Percentiles rank a stretch among this genome's conserved stretches.
phyloP scores from a whole-genome alignment of 345 rosid species.

The Angophora floribunda region DNA sequence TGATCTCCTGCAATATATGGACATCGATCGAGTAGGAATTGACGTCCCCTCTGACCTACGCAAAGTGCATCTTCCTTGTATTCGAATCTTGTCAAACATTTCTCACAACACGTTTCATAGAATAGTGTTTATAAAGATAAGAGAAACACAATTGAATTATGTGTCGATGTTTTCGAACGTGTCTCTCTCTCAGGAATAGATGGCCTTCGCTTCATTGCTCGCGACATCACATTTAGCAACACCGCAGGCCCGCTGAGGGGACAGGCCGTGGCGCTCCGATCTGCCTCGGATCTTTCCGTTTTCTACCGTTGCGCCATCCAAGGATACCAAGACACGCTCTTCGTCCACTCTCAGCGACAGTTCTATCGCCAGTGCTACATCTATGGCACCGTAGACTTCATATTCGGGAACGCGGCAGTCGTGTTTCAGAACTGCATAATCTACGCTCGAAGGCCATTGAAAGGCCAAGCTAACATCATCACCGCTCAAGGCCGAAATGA shows the following conservation, averaged over 20 bases:
- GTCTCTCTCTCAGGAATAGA: background rate
- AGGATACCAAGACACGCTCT: constrained; percentile 57
- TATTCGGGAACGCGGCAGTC: constrained; percentile 57
- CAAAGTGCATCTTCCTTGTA: background rate
- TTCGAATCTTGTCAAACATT: background rate
- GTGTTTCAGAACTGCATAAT: constrained; percentile 55
- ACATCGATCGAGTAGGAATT: background rate
- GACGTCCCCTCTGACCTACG: background rate
- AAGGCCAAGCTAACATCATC: constrained; percentile 39
- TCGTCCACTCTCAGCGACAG: constrained; percentile 43
- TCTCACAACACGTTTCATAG: background rate
- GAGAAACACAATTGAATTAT: background rate
- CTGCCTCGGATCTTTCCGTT: constrained; percentile 35
- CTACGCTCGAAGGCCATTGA: constrained; percentile 25
- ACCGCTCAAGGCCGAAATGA: constrained; percentile 60
- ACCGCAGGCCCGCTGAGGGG: constrained; percentile 44
- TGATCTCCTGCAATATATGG: background rate
- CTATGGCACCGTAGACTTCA: constrained; percentile 50
- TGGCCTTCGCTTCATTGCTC: constrained; percentile 36
- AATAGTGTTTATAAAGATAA: background rate
- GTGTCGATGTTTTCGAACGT: background rate
- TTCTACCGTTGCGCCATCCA: constrained; percentile 32
- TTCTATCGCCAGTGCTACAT: constrained; percentile 30
- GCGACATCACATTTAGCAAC: constrained; percentile 54
- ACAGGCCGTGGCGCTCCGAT: constrained; percentile 66